These are phyloP conservation scores for Vigna trinervia DNA, from an alignment of 306 rosid species.

Conservation along the genomic window DNA sequence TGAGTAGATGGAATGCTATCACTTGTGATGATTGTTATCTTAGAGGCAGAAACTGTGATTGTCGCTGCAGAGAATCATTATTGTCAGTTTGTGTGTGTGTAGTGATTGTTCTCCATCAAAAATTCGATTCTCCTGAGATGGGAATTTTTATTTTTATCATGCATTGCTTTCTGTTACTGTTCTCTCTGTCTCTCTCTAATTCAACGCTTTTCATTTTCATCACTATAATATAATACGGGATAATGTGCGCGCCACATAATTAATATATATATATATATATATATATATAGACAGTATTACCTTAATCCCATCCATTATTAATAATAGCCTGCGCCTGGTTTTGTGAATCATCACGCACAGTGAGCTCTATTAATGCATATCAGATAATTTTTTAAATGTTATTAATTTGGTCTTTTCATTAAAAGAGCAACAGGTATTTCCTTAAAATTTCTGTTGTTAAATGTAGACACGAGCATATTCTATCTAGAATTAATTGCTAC, in stretches of 20 bases:
- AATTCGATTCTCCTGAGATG: constrained; percentile 32
- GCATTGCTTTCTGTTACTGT: constrained; percentile 25
- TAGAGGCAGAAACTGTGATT: neutral
- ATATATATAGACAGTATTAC: neutral
- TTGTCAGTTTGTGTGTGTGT: constrained; percentile 22
- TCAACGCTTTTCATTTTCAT: constrained; percentile 6
- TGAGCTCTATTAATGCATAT: neutral
- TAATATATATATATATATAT: neutral
- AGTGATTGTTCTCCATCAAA: constrained; percentile 24
- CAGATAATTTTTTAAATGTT: neutral
- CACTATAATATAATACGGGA: neutral
- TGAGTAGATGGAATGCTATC: constrained; percentile 21
- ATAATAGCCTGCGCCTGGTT: neutral
- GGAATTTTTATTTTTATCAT: constrained; percentile 29
- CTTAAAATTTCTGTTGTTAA: neutral
- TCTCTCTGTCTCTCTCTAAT: constrained; percentile 12
- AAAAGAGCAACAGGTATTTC: neutral
- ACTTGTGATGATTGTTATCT: constrained; percentile 30
- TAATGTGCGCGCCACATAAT: neutral
- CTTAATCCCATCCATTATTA: neutral
- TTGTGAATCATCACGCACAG: neutral
- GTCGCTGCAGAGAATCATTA: constrained; percentile 2
- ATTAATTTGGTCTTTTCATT: neutral
- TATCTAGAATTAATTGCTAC: neutral
- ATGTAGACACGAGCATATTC: neutral